Evolutionary conservation across 192 early-diverging fungal species (phyloP).

Genomic region (Coemansia sp.): DNA sequence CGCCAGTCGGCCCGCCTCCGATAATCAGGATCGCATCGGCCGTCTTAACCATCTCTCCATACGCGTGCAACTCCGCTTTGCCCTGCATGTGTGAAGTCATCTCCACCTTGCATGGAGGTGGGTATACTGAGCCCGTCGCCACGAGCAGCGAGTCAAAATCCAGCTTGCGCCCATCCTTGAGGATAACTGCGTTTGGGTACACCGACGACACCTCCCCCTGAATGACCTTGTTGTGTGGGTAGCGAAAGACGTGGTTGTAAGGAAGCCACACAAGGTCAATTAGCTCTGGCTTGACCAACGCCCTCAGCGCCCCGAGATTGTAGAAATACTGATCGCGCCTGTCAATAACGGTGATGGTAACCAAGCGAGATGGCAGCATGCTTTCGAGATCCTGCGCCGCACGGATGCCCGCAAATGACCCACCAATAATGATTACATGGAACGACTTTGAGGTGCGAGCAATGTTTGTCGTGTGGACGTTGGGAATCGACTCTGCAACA

Average conservation of each 20-base stretch:
- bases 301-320: conserved; percentile 44
- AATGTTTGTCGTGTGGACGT: conserved; percentile 31
- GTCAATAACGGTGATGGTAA: conserved; percentile 50
- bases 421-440: conserved; percentile 52
- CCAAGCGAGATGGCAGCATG: conserved; percentile 19
- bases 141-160: conserved; percentile 50
- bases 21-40: conserved; percentile 61
- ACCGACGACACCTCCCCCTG: conserved; percentile 45
- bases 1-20: conserved; percentile 72
- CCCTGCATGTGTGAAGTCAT: conserved; percentile 25
- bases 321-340: conserved; percentile 52
- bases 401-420: conserved; percentile 48
- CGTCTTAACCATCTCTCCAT: conserved; percentile 51
- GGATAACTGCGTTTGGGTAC: conserved; percentile 43
- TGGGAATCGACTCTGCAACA: conserved; percentile 2
- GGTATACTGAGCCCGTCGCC: conserved; percentile 48
- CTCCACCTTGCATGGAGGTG: conserved; percentile 48
- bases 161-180: conserved; percentile 42
- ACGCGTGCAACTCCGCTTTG: conserved; percentile 36
- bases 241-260: conserved; percentile 40
- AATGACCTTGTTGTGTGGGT: conserved; percentile 42
- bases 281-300: conserved; percentile 42
- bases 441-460: conserved; percentile 50
- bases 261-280: conserved; percentile 50
- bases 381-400: conserved; percentile 51